These are phyloP conservation scores for Fusarium sp. DNA, from an alignment of 2,329 filamentous ascomycete genomes.

Conservation along the genomic window DNA sequence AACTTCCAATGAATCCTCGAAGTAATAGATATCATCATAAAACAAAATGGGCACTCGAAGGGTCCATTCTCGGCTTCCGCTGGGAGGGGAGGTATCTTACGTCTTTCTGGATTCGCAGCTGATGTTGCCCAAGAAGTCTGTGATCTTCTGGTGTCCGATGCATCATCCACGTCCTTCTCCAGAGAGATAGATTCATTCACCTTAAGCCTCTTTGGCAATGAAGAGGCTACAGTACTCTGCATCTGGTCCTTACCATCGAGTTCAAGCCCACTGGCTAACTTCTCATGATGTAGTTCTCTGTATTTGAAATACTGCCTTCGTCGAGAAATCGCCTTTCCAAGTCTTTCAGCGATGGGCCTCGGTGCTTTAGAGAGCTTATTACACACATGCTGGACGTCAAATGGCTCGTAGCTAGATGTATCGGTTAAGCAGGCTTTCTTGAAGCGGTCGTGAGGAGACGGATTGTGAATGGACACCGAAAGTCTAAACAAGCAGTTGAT, in stretches of 20 bases:
- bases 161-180: accelerated
- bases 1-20: background rate
- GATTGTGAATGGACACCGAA: background rate
- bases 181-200: accelerated
- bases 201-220: accelerated
- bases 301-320: slow-evolving; percentile 24
- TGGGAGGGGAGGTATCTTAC: background rate
- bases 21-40: background rate
- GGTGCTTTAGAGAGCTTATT: background rate
- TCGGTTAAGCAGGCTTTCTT: accelerated
- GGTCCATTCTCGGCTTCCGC: background rate
- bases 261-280: background rate
- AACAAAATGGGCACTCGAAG: slow-evolving; percentile 14
- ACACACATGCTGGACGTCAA: background rate
- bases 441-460: slow-evolving; percentile 16
- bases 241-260: accelerated
- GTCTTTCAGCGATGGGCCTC: accelerated
- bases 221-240: background rate
- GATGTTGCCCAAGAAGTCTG: background rate
- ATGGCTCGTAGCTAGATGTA: background rate
- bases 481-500: slow-evolving; percentile 2
- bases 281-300: background rate
- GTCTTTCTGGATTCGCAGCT: accelerated
- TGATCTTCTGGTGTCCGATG: background rate
- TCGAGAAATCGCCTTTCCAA: background rate